phyloP scores from a whole-genome alignment of 495 filamentous ascomycete species.

The Hyphodiscus hymeniophilus region DNA sequence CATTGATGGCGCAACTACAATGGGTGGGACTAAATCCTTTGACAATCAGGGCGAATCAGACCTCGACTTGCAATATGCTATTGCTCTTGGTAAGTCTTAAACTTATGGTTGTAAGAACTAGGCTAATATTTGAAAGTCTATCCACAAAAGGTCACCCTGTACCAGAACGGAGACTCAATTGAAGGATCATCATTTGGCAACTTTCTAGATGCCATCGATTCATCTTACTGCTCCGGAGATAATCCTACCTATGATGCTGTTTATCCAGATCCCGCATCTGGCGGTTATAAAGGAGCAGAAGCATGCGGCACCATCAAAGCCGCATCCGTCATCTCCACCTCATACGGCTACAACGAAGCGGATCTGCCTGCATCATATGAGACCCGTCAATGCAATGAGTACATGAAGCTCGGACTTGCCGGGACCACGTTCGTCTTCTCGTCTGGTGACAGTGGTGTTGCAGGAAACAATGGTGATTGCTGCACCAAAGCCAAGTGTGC shows the following conservation, averaged over 20 bases:
- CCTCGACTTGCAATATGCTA: constrained; percentile 20
- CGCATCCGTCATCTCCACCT: constrained; percentile 16
- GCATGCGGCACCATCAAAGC: constrained; percentile 12
- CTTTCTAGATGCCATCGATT: constrained; percentile 19
- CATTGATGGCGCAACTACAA: constrained; percentile 16
- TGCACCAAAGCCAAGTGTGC: constrained; percentile 21
- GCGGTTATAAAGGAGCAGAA: constrained; percentile 14
- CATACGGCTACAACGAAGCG: constrained; percentile 20
- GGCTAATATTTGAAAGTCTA: constrained; percentile 9
- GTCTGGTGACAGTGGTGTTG: constrained; percentile 32
- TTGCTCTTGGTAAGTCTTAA: constrained; percentile 13
- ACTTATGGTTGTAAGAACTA: neutral
- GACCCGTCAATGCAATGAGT: constrained; percentile 18
- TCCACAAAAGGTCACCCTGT: constrained; percentile 19
- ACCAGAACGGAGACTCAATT: constrained; percentile 14
- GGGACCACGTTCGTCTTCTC: constrained; percentile 30
- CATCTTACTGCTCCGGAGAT: constrained; percentile 18
- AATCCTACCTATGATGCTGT: constrained; percentile 16
- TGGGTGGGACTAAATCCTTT: constrained; percentile 14
- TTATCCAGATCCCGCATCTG: constrained; percentile 15
- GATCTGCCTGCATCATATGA: constrained; percentile 29
- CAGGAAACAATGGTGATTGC: constrained; percentile 30
- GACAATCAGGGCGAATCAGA: constrained; percentile 19
- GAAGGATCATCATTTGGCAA: constrained; percentile 19
- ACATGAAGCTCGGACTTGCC: constrained; percentile 35